A percentile compares a stretch with the other conserved stretches of the same genome.
Evolutionary conservation across 2,329 filamentous ascomycete species (phyloP).

Genomic region (Penicillium sp.): DNA sequence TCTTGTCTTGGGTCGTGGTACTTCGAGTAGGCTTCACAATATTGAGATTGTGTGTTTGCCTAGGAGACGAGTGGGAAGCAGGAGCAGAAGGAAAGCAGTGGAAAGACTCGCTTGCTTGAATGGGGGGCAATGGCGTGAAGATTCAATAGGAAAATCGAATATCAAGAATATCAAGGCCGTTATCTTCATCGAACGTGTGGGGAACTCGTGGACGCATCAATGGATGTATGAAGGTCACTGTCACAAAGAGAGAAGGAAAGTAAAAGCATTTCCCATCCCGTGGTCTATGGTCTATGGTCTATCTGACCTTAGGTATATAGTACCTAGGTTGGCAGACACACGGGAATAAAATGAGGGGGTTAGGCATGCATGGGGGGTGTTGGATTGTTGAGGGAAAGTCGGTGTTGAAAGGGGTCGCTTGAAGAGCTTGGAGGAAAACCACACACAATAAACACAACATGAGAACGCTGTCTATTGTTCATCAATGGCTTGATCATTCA

Average conservation of each 20-base stretch:
- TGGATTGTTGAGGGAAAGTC: background rate
- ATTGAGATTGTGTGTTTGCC: conserved; percentile 5
- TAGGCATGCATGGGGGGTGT: background rate
- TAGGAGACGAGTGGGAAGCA: conserved; percentile 2
- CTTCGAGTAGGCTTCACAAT: background rate
- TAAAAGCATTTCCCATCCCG: background rate
- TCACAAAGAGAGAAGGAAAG: background rate
- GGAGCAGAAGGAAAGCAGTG: background rate
- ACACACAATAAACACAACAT: conserved; percentile 17
- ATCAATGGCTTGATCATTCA: conserved; percentile 29
- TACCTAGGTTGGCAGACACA: background rate
- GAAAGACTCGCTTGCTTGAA: conserved; percentile 1
- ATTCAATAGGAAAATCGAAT: background rate
- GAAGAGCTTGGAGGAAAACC: conserved; percentile 10
- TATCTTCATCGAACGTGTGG: conserved; percentile 20
- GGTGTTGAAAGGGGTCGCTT: conserved; percentile 6
- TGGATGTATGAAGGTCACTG: conserved; percentile 1
- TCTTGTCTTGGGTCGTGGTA: conserved; percentile 11
- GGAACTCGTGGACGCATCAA: conserved; percentile 22
- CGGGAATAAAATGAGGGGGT: background rate
- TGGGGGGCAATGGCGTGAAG: background rate
- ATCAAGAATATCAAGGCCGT: conserved; percentile 10
- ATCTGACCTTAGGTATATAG: background rate
- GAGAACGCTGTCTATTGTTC: conserved; percentile 35
- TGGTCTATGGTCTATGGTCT: background rate